Base-by-base conservation (phyloP, 1,284 basidiomycete genomes). In the Apiotrichum porosum region DNA sequence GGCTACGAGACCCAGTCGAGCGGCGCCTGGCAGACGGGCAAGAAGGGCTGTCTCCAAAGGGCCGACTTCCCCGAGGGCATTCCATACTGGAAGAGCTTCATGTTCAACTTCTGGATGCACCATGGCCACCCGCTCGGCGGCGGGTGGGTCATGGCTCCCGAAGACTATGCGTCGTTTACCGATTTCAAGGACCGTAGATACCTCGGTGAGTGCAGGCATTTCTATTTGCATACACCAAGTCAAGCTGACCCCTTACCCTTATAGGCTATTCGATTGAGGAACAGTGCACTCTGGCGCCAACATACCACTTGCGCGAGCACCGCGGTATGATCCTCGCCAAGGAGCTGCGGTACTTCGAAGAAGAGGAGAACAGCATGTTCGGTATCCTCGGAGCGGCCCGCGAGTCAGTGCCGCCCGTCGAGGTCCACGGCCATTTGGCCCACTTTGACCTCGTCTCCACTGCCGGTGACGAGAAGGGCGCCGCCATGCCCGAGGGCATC, bases 271-370 rank as follows among this genome's bases (percentile, higher is more conserved):
- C 66, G 30, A 61, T 75, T 49, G 71, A 75, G 48, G 42, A 47
- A 9, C 49, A 59, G 0, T 76, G 75, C 50, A 21, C 37, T 14
- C 37, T 17, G 9, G 21, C 33, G 3, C 42, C 45, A 12, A 30
- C 17, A 9, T 50, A 34, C 26, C 17, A 45, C 0, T 48, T 63
- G 28, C 65, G 71, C 12, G 51, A 63, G 22, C 61, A 69, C 40
- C 63, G 62, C 17, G 74, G 57, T 1, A 66, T 72, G 48, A 55
- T 73, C 15, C 56, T 73, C n/a, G 69, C 69, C 21, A 76, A 76
- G 51, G 34, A 55, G 4, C 30, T 56, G 8, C 32, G 54, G 6
- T 72, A 68, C 52, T 72, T 75, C 44, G 26, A 49, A n/a, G 43
- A 45, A 3, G 44, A 50, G 2, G 24, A 39, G 1, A 52, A 51